Evolutionary conservation across 2,329 filamentous ascomycete species (phyloP), one percentile per base, ranked within the genome.

Genomic region (Akanthomyces uredinophilus): DNA sequence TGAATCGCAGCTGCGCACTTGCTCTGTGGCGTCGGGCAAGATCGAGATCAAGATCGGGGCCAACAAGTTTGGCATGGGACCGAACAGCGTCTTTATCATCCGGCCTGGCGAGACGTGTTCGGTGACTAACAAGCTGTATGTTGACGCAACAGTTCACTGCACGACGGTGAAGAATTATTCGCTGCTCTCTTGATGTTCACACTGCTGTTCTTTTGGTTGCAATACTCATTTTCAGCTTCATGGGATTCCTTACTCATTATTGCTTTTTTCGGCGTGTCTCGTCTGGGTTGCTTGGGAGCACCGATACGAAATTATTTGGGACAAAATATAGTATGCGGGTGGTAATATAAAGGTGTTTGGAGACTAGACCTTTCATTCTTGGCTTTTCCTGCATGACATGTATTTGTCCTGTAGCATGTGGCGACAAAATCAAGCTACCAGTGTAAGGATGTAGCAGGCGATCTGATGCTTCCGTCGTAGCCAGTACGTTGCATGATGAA

Each of bases 61-160:
- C 3, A 66, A 72, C n/a, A 68, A 72, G 5, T 78, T 81, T 46
- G 64, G 68, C 0, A 67, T 82, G 3, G 81, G 81, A 0, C 71
- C 73, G 1, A 74, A 78, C 57, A 78, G 81, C 29, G 70, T 78
- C 66, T 79, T 83, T 64, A 71, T 73, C 54, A 71, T 83, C 43
- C 71, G 68, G 24, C 73, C 78, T 0, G 76, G 77, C 0, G 70
- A 69, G 56, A 59, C 60, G 1, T 80, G 77, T 65, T 70, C 68
- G 20, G 74, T 77, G 5, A 70, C 74, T 62, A 83, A 83, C 64
- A 69, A 71, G 37, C 67, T 77, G 0, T 82, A 83, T 62, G 47
- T 74, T 3, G 78, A 82, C 61, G 75, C 78, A 0, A 71, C 75
- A 20, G 63, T 83, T 46, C 77, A 81, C 61, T 74, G 78, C 57